Evolutionary conservation across 805 yeast genomes (phyloP).

Genomic region (Nakazawaea siamensis): DNA sequence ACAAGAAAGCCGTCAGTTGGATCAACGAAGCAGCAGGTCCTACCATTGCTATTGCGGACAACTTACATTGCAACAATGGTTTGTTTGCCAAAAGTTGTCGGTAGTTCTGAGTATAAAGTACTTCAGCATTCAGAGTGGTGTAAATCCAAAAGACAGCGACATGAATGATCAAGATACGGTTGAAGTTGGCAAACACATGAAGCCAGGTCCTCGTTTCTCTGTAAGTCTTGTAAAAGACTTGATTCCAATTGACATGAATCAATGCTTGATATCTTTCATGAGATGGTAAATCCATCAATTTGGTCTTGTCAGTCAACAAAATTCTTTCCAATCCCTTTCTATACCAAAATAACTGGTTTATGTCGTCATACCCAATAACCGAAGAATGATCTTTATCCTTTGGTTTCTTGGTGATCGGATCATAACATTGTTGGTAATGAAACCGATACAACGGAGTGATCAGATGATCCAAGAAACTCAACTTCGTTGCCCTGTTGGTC

Average conservation of each 20-base stretch:
- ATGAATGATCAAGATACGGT: slow-evolving; percentile 75
- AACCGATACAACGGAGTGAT: slow-evolving; percentile 69
- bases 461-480: slow-evolving; percentile 52
- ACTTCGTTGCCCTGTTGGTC: slow-evolving; percentile 19
- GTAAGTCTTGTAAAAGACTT: slow-evolving; percentile 67
- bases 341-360: slow-evolving; percentile 85
- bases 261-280: slow-evolving; percentile 48
- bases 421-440: slow-evolving; percentile 47
- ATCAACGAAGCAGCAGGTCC: slow-evolving; percentile 56
- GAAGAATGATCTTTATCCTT: slow-evolving; percentile 57
- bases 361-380: slow-evolving; percentile 82
- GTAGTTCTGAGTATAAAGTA: slow-evolving; percentile 56
- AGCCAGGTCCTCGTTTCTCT: slow-evolving; percentile 70
- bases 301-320: slow-evolving; percentile 30
- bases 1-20: slow-evolving; percentile 44
- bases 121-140: slow-evolving; percentile 59
- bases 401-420: slow-evolving; percentile 34
- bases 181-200: slow-evolving; percentile 66
- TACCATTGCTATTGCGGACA: slow-evolving; percentile 58
- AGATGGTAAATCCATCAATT: slow-evolving; percentile 45
- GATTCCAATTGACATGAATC: slow-evolving; percentile 54
- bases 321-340: slow-evolving; percentile 58
- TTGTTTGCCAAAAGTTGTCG: slow-evolving; percentile 43
- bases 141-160: slow-evolving; percentile 71
- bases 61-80: slow-evolving; percentile 48